Evolutionary conservation across 352 stramenopile species (phyloP), one percentile per base, ranked within the genome.

Genomic region (Phytophthora podocarpi): DNA sequence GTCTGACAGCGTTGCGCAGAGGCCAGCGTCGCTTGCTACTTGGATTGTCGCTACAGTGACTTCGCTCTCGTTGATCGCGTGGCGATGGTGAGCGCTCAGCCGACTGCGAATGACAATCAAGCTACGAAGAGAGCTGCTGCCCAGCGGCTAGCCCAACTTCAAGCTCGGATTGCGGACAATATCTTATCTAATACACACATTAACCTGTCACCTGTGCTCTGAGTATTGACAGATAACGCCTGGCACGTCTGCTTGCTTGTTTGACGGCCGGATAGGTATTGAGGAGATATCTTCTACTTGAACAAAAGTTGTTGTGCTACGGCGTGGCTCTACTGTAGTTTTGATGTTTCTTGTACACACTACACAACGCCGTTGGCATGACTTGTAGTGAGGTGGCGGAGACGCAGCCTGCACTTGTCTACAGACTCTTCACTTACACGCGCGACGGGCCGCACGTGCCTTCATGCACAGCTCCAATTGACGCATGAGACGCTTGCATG

Each of bases 401-500:
- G 13, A 36, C 18, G 26, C 26, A 13, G 23, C 20, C 21, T 30
- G 39, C 39, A 28, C 28, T 28, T 28, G 43, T 52, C 43, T 51
- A 30, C 20, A 28, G n/a, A n/a, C n/a, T 34, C 8, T 35, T 23
- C 16, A 18, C 40, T 47, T 47, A 32, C 41, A 35, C 13, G 20
- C 8, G 20, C 20, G 20, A n/a, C 23, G 23, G 16, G 21, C 1
- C 32, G 21, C 32, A 35, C 47, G 47, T 42, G 47, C 13, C 10
- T 16, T 39, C 18, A 6, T 16, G 0, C 28, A 11, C 28, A 51
- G n/a, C n/a, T n/a, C n/a, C n/a, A n/a, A n/a, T n/a, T n/a, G 28
- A 43, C 20, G 51, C 41, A 34, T 59, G 39, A 41, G 54, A 63
- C 43, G 42, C 35, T 48, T 30, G 35, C 49, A 39, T 13, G 27